Base-by-base conservation (phyloP, 306 rosid species). In the Mucuna pruriens region DNA sequence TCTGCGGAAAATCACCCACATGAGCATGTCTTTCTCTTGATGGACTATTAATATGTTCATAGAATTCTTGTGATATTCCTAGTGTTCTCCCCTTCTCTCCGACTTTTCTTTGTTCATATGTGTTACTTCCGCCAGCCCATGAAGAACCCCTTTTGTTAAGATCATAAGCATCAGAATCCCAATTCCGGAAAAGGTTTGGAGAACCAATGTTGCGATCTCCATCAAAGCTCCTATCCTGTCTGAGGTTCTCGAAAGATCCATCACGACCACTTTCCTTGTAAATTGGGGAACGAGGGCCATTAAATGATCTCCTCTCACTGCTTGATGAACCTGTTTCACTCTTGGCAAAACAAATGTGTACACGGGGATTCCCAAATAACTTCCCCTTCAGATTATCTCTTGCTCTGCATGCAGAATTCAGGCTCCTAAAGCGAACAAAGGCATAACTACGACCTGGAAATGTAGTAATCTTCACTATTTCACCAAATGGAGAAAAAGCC, bases 391-490 rank as follows among this genome's bases (percentile, higher is more conserved):
- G 93, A 86, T 80, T 69, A 45, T 92, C 97, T 81, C 75, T 86
- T 7, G 98, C 98, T 83, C 92, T 88, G 87, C 90, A 79, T 31
- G 99, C 97, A 74, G 98, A 93, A 2, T 46, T 11, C 71, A 87
- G 49, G 80, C 78, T 92, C 84, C 88, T 84, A 76, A 89, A 95
- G 77, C 89, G 97, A 85, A 95, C 97, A 80, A 95, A 95, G 25
- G 99, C 99, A 90, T 89, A 95, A 80, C 90, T 95, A 19, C 99
- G 94, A 71, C 98, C 99, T 4, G 99, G 94, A 78, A 95, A 95
- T 76, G 97, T 86, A 51, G 97, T 82, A 55, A 95, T 93, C 88
- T 95, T 95, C 86, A 86, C 98, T 74, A 93, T 86, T 82, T 89
- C 98, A 68, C 99, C 98, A 87, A 89, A 93, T 23, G 97, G 98